Evolutionary conservation across 2,329 filamentous ascomycete species (phyloP), one percentile per base, ranked within the genome.

Genomic region (Neofusicoccum umdonicola): DNA sequence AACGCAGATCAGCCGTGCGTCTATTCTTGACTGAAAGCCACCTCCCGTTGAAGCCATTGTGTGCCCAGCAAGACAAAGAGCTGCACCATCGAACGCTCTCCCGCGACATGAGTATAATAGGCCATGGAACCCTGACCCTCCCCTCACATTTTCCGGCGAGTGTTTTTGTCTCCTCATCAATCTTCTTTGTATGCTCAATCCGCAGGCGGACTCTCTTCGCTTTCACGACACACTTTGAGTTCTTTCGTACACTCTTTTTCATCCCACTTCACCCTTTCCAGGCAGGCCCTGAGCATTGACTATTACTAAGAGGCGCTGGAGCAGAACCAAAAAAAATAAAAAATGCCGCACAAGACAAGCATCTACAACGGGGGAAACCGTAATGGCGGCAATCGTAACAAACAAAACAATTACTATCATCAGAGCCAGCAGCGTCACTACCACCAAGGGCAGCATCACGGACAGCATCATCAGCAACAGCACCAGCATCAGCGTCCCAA

Each of bases 201-300:
- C 58, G 58, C 58, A 50, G 58, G 58, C 58, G 58, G 58, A 51
- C 19, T 31, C 7, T 34, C 27, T 35, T 61, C 19, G 34, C 22
- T 39, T 11, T 31, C 15, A 31, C 11, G n/a, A 27, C n/a, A 27
- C 27, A 39, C 17, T 19, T 50, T 39, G 19, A 27, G 8, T 50
- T 9, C 22, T 4, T 50, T 9, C 17, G 6, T 39, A 39, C 41
- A 8, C 12, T 47, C 11, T 22, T n/a, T 22, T 11, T 34, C 27
- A 31, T 31, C 5, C 27, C 27, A 27, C 7, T 7, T 8, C 54
- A n/a, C 27, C 31, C 5, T 7, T 11, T 31, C 8, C 13, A 41
- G 34, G 58, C 45, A 62, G 58, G 45, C 12, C 34, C 58, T 22
- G 19, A 9, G 15, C 5, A 15, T 15, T 12, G n/a, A 41, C 8